Evolutionary conservation across 345 rosid species (phyloP).

Genomic region (Pistacia atlantica): DNA sequence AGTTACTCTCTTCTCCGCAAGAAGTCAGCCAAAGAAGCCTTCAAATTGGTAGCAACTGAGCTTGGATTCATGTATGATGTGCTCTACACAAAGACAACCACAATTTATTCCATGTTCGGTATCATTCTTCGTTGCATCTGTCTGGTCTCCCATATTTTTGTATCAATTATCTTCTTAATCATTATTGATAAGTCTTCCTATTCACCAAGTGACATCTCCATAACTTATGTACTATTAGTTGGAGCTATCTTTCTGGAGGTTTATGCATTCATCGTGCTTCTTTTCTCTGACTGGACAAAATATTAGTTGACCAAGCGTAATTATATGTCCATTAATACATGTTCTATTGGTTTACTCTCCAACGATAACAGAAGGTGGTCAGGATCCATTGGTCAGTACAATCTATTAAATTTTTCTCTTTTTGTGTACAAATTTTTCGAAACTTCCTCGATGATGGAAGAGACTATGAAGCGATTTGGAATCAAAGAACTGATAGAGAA

Average conservation of each 20-base stretch:
- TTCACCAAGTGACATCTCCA: neutral
- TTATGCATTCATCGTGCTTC: constrained; percentile 3
- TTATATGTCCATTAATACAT: neutral
- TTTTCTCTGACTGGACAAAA: constrained; percentile 19
- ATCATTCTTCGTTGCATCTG: constrained; percentile 18
- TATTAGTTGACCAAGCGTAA: constrained; percentile 10
- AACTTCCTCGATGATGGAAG: too few species aligned
- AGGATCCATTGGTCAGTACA: constrained; percentile 17
- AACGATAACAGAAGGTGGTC: constrained; percentile 19
- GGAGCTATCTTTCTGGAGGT: neutral
- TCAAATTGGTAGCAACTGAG: constrained; percentile 20
- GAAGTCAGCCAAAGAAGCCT: constrained; percentile 12
- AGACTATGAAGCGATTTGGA: neutral
- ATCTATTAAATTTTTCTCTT: too few species aligned
- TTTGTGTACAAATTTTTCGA: too few species aligned
- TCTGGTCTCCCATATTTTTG: constrained; percentile 10
- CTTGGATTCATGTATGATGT: constrained; percentile 1
- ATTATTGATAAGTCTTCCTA: neutral
- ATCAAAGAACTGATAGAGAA: neutral
- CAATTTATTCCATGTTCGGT: neutral
- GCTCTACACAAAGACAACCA: constrained; percentile 29
- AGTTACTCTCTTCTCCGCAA: neutral
- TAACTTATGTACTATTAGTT: neutral
- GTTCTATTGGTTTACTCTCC: neutral
- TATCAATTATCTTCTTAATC: constrained; percentile 15